Evolutionary conservation across 768 basidiomycete species (phyloP).

Genomic region (Leucocoprinus sp.): DNA sequence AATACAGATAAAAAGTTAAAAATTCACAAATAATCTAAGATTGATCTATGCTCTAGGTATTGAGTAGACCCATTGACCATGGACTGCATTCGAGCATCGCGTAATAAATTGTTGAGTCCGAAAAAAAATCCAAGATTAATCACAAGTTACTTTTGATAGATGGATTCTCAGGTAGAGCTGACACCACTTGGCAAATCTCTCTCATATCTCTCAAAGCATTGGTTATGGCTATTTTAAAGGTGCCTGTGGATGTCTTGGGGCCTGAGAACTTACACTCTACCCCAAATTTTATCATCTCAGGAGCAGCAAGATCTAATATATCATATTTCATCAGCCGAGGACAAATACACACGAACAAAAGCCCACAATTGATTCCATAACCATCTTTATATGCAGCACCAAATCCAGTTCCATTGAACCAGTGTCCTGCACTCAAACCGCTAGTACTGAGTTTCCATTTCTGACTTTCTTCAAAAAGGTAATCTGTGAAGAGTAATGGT

Average conservation of each 20-base stretch:
- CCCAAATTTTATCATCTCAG: conserved; percentile 79
- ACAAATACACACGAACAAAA: not conserved
- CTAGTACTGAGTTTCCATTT: conserved; percentile 89
- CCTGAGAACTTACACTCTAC: conserved; percentile 83
- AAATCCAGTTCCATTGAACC: conserved; percentile 90
- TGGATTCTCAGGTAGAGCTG: conserved; percentile 14
- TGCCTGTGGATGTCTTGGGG: conserved; percentile 57
- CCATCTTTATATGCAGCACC: conserved; percentile 78
- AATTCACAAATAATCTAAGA: not conserved
- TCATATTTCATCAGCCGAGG: conserved; percentile 1
- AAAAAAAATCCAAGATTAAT: too few species aligned
- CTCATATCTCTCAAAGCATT: conserved; percentile 67
- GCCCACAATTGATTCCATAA: conserved; percentile 90
- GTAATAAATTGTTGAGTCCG: too few species aligned
- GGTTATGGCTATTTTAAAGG: conserved; percentile 54
- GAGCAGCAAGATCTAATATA: conserved; percentile 67
- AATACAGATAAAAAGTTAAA: conserved; percentile 3
- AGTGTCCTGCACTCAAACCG: conserved; percentile 75
- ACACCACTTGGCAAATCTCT: conserved; percentile 33
- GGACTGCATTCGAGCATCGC: too few species aligned
- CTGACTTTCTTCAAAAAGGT: conserved; percentile 63
- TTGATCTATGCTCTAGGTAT: not conserved
- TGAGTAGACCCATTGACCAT: too few species aligned
- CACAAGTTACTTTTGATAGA: conserved; percentile 25
- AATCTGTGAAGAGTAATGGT: conserved; percentile 67